A percentile compares a stretch with the other conserved stretches of the same genome.
phyloP scores from a whole-genome alignment of 306 rosid species.

The Boehmeria nivea region DNA sequence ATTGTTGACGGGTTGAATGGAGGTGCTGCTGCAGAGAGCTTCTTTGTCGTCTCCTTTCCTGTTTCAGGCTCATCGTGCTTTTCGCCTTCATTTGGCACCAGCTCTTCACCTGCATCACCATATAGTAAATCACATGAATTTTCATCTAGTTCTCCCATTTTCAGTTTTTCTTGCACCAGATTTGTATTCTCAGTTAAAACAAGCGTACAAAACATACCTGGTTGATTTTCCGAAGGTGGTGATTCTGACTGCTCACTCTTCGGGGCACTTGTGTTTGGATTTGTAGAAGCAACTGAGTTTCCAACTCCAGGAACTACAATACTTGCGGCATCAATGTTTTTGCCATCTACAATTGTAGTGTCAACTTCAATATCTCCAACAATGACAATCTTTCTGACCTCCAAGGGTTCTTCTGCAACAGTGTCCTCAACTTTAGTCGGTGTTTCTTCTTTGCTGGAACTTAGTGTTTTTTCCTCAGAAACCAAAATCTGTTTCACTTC shows the following conservation, averaged over 20 bases:
- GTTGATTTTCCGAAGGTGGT: constrained; percentile 27
- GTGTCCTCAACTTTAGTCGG: constrained; percentile 23
- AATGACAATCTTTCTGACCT: constrained; percentile 25
- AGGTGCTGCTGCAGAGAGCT: constrained; percentile 97
- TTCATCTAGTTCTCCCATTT: constrained; percentile 33
- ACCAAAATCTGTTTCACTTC: constrained; percentile 26
- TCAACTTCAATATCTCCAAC: constrained; percentile 32
- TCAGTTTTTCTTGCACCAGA: constrained; percentile 25
- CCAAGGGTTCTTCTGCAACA: constrained; percentile 23
- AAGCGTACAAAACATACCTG: constrained; percentile 20
- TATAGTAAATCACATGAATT: constrained; percentile 26
- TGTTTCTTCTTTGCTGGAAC: constrained; percentile 15
- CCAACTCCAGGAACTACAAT: constrained; percentile 27
- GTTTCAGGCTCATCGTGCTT: constrained; percentile 64
- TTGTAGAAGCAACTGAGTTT: constrained; percentile 28
- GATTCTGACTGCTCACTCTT: constrained; percentile 28
- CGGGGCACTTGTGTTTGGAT: constrained; percentile 6
- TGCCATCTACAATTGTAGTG: constrained; percentile 28
- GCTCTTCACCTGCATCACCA: constrained; percentile 23
- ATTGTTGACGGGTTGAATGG: constrained; percentile 82
- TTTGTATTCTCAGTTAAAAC: constrained; percentile 31
- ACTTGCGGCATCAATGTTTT: constrained; percentile 29
- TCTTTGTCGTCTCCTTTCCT: constrained; percentile 77
- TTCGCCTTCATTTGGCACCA: constrained; percentile 46
- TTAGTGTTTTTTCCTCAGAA: constrained; percentile 24